phyloP scores from a whole-genome alignment of 164 flowering plant genomes.

The Nelumbo lutea region DNA sequence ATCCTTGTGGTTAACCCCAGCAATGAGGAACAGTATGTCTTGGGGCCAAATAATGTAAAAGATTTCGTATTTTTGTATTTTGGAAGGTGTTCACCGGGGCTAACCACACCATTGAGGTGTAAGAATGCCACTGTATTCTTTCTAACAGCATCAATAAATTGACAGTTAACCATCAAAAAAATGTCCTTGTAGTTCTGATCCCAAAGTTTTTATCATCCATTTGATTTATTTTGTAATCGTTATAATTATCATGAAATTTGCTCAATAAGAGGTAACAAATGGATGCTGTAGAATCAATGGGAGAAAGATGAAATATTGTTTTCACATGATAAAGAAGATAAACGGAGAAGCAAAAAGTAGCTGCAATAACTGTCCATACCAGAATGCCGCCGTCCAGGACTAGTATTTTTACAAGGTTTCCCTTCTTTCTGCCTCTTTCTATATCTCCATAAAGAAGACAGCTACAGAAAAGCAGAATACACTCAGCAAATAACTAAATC shows the following conservation, averaged over 20 bases:
- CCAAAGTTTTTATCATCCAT: too few relatives aligned
- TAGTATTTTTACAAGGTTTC: constrained; percentile 44
- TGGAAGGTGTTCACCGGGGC: too few relatives aligned
- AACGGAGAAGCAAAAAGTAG: background rate
- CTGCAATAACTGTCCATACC: constrained; percentile 19
- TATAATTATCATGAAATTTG: background rate
- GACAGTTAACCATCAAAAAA: too few relatives aligned
- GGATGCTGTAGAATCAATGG: background rate
- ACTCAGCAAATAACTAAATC: background rate
- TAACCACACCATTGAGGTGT: too few relatives aligned
- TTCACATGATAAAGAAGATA: background rate
- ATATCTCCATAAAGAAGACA: constrained; percentile 66
- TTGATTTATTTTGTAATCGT: background rate
- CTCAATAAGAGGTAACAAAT: background rate
- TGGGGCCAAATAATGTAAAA: too few relatives aligned
- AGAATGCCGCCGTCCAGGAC: constrained; percentile 13
- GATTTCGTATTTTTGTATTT: too few relatives aligned
- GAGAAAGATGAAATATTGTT: background rate
- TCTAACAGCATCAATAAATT: too few relatives aligned
- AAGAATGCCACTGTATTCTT: too few relatives aligned
- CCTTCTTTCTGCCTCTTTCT: constrained; percentile 41
- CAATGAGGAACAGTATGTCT: too few relatives aligned
- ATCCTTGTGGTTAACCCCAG: too few relatives aligned
- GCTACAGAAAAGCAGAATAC: constrained; percentile 38
- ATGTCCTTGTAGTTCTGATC: too few relatives aligned